Conservation (phyloP, 345 rosid species). For the Schrenkiella parvula region DNA sequence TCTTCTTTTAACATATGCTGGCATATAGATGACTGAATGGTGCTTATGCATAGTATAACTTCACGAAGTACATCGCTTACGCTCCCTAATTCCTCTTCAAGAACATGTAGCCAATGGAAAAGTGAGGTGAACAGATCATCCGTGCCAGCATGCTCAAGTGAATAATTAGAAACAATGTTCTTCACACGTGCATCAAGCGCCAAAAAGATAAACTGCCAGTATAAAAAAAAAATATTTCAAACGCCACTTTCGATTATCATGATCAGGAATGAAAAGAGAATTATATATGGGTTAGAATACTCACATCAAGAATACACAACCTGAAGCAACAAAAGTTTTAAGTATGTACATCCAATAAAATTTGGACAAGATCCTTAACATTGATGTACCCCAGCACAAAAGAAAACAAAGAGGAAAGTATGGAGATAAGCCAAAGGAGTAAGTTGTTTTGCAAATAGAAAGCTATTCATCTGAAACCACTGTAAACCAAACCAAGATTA, state of each 20-base stretch:
- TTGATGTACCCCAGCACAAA: too few relatives aligned
- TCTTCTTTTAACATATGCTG: constrained; percentile 98
- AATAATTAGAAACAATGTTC: constrained; percentile 84
- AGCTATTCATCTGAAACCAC: too few relatives aligned
- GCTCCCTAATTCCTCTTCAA: constrained; percentile 51
- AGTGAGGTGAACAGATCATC: constrained; percentile 71
- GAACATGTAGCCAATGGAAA: constrained; percentile 59
- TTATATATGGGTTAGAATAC: background rate
- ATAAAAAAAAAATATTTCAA: constrained; percentile 17
- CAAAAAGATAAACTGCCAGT: constrained; percentile 75
- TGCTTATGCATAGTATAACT: constrained; percentile 75
- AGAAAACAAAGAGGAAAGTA: too few relatives aligned
- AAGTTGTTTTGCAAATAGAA: too few relatives aligned
- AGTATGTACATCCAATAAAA: background rate
- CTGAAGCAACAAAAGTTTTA: background rate
- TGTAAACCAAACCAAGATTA: background rate
- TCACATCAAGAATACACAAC: too few relatives aligned
- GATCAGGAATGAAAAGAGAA: background rate
- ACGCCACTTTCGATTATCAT: background rate
- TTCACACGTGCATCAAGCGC: constrained; percentile 89
- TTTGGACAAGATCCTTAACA: background rate
- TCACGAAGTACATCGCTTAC: constrained; percentile 46
- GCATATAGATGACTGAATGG: constrained; percentile 74
- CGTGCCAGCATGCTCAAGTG: constrained; percentile 84
- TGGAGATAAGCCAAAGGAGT: too few relatives aligned